A percentile compares a stretch with the other conserved stretches of the same genome.
Evolutionary conservation across 805 yeast species (phyloP).

Genomic region (Wickerhamiella kurtzmanii): DNA sequence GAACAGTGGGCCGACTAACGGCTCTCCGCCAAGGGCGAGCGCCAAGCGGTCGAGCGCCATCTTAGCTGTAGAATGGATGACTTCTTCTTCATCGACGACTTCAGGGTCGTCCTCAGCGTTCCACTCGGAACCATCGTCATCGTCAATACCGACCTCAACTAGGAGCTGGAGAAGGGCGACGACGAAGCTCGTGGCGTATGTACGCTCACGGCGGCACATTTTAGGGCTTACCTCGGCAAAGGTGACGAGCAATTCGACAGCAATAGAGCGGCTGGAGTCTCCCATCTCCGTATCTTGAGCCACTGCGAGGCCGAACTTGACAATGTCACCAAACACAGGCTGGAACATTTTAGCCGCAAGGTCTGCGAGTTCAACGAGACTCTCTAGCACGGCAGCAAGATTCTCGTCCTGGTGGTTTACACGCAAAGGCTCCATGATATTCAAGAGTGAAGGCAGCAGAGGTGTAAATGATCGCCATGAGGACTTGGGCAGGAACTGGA

Average conservation of each 20-base stretch:
- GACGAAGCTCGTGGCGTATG: slow-evolving; percentile 60
- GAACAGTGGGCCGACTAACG: slow-evolving; percentile 75
- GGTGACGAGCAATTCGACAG: slow-evolving; percentile 77
- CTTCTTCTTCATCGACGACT: slow-evolving; percentile 71
- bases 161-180: slow-evolving; percentile 64
- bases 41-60: slow-evolving; percentile 89
- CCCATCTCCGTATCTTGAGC: slow-evolving; percentile 72
- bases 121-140: slow-evolving; percentile 84
- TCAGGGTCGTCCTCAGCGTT: slow-evolving; percentile 63
- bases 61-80: slow-evolving; percentile 80
- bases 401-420: slow-evolving; percentile 68
- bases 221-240: slow-evolving; percentile 88
- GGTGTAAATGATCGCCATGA: slow-evolving; percentile 68
- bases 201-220: slow-evolving; percentile 75
- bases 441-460: slow-evolving; percentile 68
- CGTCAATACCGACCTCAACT: slow-evolving; percentile 84
- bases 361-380: slow-evolving; percentile 78
- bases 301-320: slow-evolving; percentile 74
- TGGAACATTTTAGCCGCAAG: slow-evolving; percentile 89
- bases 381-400: slow-evolving; percentile 75
- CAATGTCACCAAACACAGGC: slow-evolving; percentile 79
- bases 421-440: slow-evolving; percentile 74
- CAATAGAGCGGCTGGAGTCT: slow-evolving; percentile 64
- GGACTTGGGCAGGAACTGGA: slow-evolving; percentile 64
- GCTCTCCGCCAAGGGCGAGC: slow-evolving; percentile 67